Evolutionary conservation across 2,329 filamentous ascomycete genomes (phyloP).

Genomic region (Pseudomassariella vexata): DNA sequence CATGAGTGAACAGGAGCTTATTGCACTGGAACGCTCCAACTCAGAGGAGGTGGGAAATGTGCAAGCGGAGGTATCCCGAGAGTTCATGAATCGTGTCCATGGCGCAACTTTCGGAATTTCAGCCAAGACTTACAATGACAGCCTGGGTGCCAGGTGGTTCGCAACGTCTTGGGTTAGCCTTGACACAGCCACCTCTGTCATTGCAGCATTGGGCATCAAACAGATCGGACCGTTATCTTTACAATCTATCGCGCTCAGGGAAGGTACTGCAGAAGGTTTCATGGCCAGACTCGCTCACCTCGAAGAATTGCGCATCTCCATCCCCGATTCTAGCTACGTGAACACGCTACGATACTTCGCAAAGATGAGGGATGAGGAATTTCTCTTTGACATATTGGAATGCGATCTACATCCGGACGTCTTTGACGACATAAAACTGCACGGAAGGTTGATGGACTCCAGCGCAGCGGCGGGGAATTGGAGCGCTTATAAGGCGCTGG

Average conservation of each 20-base stretch:
- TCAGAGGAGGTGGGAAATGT: slow-evolving; percentile 10
- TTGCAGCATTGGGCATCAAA: slow-evolving; percentile 66
- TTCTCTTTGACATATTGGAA: slow-evolving; percentile 38
- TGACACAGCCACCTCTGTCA: slow-evolving; percentile 60
- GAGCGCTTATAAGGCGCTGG: slow-evolving; percentile 36
- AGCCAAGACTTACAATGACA: slow-evolving; percentile 55
- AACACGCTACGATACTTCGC: slow-evolving; percentile 61
- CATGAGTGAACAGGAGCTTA: slow-evolving; percentile 35
- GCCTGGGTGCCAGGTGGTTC: slow-evolving; percentile 73
- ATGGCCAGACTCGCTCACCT: slow-evolving; percentile 55
- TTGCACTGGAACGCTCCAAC: slow-evolving; percentile 9
- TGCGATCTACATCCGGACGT: slow-evolving; percentile 51
- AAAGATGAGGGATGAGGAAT: slow-evolving; percentile 42
- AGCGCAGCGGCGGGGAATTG: slow-evolving; percentile 31
- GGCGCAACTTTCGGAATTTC: slow-evolving; percentile 31
- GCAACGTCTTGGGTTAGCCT: slow-evolving; percentile 66
- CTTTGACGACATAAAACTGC: slow-evolving; percentile 40
- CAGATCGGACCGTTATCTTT: slow-evolving; percentile 70
- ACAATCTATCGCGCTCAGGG: slow-evolving; percentile 68
- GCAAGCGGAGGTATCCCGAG: slow-evolving; percentile 19
- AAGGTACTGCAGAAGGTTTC: slow-evolving; percentile 51
- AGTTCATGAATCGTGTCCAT: slow-evolving; percentile 30
- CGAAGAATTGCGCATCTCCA: slow-evolving; percentile 53
- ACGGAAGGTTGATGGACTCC: slow-evolving; percentile 30
- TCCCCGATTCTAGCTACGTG: slow-evolving; percentile 59